phyloP scores from a whole-genome alignment of 129 eudicot genomes.

The Heracleum sosnowskyi region DNA sequence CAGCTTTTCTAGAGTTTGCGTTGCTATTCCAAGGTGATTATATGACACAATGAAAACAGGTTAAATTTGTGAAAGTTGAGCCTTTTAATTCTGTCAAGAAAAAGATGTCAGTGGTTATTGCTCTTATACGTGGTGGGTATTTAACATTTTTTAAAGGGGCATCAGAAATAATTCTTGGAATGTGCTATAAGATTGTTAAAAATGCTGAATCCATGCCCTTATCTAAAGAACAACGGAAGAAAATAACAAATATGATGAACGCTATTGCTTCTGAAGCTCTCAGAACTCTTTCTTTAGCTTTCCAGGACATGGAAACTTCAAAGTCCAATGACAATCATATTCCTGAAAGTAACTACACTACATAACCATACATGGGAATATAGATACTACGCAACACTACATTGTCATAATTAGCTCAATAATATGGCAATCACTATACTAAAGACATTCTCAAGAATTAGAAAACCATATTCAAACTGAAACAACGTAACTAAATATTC shows the following conservation, averaged over 20 bases:
- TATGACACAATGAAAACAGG: no score
- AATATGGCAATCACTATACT: no score
- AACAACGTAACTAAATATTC: no score
- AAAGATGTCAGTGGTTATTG: constrained; percentile 77
- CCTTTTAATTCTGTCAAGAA: constrained; percentile 83
- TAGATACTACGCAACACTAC: no score
- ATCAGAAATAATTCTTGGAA: constrained; percentile 48
- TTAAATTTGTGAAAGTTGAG: constrained; percentile 47
- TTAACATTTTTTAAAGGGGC: constrained; percentile 76
- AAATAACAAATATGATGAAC: constrained; percentile 38
- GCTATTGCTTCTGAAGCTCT: constrained; percentile 67
- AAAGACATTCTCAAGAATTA: no score
- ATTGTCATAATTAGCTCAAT: no score
- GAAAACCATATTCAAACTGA: no score
- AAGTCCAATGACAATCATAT: constrained; percentile 24
- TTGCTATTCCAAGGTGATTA: constrained; percentile 33
- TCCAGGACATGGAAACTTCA: constrained; percentile 32
- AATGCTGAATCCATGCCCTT: constrained; percentile 39
- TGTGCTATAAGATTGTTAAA: constrained; percentile 52
- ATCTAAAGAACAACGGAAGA: constrained; percentile 49
- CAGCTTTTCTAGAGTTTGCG: constrained; percentile 67
- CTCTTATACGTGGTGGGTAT: constrained; percentile 36
- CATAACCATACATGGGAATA: no score
- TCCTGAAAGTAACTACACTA: constrained; percentile 53
- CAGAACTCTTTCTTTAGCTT: constrained; percentile 72